These are phyloP conservation scores for Diaporthe sp. DNA, from an alignment of 2,329 filamentous ascomycete species.

Conservation along the genomic window DNA sequence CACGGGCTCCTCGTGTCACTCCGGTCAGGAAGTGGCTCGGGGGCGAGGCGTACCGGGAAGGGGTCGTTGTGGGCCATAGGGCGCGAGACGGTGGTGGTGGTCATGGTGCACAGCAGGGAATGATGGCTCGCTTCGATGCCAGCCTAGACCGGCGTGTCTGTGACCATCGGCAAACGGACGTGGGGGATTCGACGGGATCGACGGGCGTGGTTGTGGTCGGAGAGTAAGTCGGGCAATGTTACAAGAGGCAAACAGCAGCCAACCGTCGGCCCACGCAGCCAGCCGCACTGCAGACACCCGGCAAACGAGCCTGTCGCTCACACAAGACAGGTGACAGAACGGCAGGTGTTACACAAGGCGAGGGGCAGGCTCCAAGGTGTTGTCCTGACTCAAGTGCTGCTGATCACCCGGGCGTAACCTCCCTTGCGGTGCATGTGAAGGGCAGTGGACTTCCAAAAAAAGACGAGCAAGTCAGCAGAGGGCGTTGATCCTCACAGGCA, in stretches of 20 bases:
- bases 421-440: slow-evolving; percentile 33
- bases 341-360: slow-evolving; percentile 31
- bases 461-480: slow-evolving; percentile 4
- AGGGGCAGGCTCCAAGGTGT: slow-evolving; percentile 32
- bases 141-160: slow-evolving; percentile 36
- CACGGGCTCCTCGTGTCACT: slow-evolving; percentile 32
- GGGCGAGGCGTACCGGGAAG: slow-evolving; percentile 29
- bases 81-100: slow-evolving; percentile 33
- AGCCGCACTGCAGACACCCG: slow-evolving; percentile 34
- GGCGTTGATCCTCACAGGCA: slow-evolving; percentile 2
- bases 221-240: slow-evolving; percentile 17
- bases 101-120: slow-evolving; percentile 36
- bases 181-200: slow-evolving; percentile 27
- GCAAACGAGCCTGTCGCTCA: slow-evolving; percentile 22
- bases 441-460: not conserved
- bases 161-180: slow-evolving; percentile 34
- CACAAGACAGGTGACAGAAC: slow-evolving; percentile 28
- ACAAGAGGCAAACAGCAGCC: slow-evolving; percentile 27
- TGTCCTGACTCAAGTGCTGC: slow-evolving; percentile 22
- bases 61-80: slow-evolving; percentile 26
- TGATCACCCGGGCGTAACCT: slow-evolving; percentile 29
- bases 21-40: slow-evolving; percentile 28
- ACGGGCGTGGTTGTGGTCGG: slow-evolving; percentile 29
- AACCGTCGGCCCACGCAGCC: slow-evolving; percentile 30
- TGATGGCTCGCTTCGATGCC: slow-evolving; percentile 35